Evolutionary conservation across 176 grass and related monocot species (phyloP).

Genomic region (barley (Hordeum vulgare)): DNA sequence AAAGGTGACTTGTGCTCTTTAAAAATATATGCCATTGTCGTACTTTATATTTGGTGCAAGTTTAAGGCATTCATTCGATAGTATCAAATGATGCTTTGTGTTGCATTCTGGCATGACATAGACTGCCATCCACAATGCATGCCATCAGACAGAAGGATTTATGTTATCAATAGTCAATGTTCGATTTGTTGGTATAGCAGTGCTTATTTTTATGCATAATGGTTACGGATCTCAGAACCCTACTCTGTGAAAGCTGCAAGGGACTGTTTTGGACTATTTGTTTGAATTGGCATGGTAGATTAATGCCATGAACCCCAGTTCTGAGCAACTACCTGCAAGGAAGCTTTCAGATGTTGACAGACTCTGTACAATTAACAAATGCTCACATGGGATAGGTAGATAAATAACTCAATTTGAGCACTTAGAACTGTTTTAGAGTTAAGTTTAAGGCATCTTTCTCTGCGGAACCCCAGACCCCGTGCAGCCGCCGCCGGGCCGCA

Average conservation of each 20-base stretch:
- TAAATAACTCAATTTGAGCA: no score
- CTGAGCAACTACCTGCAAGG: not conserved
- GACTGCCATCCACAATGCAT: not conserved
- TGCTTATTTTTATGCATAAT: not conserved
- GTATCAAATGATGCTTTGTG: not conserved
- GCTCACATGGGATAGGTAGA: not conserved
- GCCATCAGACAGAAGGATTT: no score
- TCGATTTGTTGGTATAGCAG: not conserved
- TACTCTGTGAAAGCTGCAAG: not conserved
- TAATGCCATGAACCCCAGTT: not conserved
- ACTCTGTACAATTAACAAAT: not conserved
- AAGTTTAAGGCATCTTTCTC: no score
- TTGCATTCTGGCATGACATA: not conserved
- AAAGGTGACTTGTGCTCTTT: slow-evolving; percentile 49
- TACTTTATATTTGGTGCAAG: not conserved
- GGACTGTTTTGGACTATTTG: not conserved
- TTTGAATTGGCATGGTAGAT: not conserved
- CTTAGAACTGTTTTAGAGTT: no score
- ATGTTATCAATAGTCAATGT: not conserved
- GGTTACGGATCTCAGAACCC: not conserved
- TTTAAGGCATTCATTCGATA: not conserved
- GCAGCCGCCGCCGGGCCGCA: no score
- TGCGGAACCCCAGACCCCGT: no score
- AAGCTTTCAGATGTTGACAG: not conserved
- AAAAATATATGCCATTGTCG: not conserved